Percentiles rank a stretch among this genome's conserved stretches.
These are phyloP conservation scores for Ustilago sp. DNA, from an alignment of 1,284 basidiomycete genomes.

Conservation along the genomic window DNA sequence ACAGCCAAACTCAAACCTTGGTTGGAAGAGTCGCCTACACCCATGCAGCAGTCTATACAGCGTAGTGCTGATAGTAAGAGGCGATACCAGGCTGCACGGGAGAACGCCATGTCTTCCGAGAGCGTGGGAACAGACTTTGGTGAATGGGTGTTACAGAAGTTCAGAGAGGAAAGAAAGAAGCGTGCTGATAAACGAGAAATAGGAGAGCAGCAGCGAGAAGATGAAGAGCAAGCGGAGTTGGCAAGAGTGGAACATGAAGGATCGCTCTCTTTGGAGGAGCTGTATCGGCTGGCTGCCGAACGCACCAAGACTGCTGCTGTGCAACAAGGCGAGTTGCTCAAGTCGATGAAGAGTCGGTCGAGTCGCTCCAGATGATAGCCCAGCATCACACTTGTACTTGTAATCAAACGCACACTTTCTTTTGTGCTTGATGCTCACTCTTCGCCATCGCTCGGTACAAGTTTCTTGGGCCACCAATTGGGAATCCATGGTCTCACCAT, in stretches of 20 bases:
- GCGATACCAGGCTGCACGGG: constrained; percentile 19
- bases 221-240: background rate
- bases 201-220: background rate
- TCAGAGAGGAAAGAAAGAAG: constrained; percentile 16
- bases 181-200: background rate
- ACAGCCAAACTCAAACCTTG: constrained; percentile 41
- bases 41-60: constrained; percentile 23
- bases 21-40: constrained; percentile 25
- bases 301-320: constrained; percentile 36
- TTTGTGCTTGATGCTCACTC: background rate
- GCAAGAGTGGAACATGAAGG: constrained; percentile 8
- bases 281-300: constrained; percentile 32
- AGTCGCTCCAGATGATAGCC: constrained; percentile 7
- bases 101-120: constrained; percentile 24
- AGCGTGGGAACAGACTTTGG: constrained; percentile 16
- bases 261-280: constrained; percentile 12
- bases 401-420: background rate
- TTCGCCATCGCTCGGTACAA: background rate
- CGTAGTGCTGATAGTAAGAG: constrained; percentile 15
- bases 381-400: background rate
- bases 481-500: constrained; percentile 55
- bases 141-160: constrained; percentile 27
- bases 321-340: constrained; percentile 27
- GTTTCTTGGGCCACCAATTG: constrained; percentile 52
- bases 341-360: background rate